A percentile compares a stretch with the other conserved stretches of the same genome.
Evolutionary conservation across 345 rosid genomes (phyloP).

Genomic region (Eucalyptus coolabah): DNA sequence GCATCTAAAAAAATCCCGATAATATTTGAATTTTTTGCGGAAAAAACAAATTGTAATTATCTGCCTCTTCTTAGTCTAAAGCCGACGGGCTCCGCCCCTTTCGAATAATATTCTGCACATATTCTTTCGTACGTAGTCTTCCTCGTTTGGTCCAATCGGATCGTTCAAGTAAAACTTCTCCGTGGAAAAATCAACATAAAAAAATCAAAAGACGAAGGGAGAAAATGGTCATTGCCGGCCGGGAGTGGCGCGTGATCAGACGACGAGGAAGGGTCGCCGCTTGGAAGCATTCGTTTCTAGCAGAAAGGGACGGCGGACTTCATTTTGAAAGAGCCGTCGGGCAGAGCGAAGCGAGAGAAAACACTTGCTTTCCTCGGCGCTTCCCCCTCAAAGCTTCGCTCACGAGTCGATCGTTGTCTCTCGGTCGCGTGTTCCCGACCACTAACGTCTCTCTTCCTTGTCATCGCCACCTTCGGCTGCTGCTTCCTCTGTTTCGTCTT

Average conservation of each 20-base stretch:
- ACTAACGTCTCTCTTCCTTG: not conserved
- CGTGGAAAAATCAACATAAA: not conserved
- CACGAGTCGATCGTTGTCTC: not conserved
- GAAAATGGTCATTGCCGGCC: not conserved
- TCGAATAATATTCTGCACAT: not conserved
- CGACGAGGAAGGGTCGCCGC: not conserved
- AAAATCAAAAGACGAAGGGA: not conserved
- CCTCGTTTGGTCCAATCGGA: not conserved
- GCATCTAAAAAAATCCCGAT: not conserved
- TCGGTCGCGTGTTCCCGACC: not conserved
- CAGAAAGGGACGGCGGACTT: not conserved
- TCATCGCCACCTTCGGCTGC: not conserved
- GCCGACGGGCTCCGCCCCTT: not conserved
- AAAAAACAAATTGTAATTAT: not conserved
- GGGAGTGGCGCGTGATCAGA: not conserved
- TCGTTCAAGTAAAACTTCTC: not conserved
- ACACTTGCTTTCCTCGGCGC: not conserved
- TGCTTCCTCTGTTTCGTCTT: not conserved
- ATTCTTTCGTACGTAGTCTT: not conserved
- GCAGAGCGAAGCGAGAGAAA: not conserved
- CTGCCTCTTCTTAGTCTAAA: not conserved
- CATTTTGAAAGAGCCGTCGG: not conserved
- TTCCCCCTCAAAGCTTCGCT: not conserved
- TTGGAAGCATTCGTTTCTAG: not conserved
- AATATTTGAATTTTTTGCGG: not conserved